Percentiles rank a stretch among this genome's conserved stretches.
Conservation (phyloP, 225 moss, liverwort and hornwort species). For the Rhytidiadelphus loreus region DNA sequence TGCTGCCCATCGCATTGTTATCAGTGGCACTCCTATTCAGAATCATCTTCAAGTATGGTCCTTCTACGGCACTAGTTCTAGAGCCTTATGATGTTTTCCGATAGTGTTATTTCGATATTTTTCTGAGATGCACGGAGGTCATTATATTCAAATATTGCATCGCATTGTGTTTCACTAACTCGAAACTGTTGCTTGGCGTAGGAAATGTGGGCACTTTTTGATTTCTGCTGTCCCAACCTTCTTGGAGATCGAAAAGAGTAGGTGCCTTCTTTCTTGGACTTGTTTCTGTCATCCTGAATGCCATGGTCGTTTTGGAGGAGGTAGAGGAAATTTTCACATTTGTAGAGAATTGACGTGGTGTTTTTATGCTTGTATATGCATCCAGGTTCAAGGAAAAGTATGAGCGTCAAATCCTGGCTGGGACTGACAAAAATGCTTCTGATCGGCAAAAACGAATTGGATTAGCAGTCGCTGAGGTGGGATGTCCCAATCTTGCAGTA, state of each 20-base stretch:
- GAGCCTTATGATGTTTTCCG: not conserved
- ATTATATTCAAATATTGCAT: not conserved
- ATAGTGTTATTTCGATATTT: not conserved
- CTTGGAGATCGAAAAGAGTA: slow-evolving; percentile 92
- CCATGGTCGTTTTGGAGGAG: not conserved
- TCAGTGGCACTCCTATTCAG: slow-evolving; percentile 94
- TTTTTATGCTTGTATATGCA: not conserved
- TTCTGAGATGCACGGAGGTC: not conserved
- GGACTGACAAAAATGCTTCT: slow-evolving; percentile 80
- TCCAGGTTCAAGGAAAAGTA: slow-evolving; percentile 72
- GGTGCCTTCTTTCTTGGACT: not conserved
- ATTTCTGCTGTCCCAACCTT: slow-evolving; percentile 89
- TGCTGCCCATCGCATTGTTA: slow-evolving; percentile 71
- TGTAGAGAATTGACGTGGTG: not conserved
- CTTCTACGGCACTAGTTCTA: not conserved
- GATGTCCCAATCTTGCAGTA: not conserved
- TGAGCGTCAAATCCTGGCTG: slow-evolving; percentile 74
- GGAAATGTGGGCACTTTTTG: slow-evolving; percentile 99
- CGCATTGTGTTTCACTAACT: not conserved
- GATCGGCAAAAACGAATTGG: slow-evolving; percentile 87
- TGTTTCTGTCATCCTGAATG: not conserved
- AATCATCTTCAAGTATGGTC: slow-evolving; percentile 74
- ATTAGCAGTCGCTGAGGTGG: slow-evolving; percentile 77
- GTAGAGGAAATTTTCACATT: not conserved
- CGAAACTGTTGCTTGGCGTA: slow-evolving; percentile 1